Evolutionary conservation across 1,284 basidiomycete species (phyloP), one percentile per base, ranked within the genome.

Genomic region (Ustilago trichophora): DNA sequence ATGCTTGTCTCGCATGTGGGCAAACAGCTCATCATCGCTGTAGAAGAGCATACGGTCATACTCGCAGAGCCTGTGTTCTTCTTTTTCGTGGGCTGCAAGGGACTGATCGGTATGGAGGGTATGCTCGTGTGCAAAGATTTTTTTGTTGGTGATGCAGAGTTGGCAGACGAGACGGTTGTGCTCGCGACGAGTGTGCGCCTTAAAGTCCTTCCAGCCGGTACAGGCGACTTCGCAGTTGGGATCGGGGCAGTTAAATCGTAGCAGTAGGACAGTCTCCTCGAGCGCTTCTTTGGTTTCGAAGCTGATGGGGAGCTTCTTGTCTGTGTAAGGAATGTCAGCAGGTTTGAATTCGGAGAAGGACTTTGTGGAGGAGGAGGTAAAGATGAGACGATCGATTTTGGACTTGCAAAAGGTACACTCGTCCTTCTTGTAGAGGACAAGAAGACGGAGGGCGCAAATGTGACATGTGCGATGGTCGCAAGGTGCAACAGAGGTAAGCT

Each of bases 351-450:
- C 67, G 41, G 53, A 46, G 35, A 72, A 80, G 16, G 26, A 21
- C 36, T 71, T 72, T 34, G 60, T 62, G 11, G 88, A 82, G 1
- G 90, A 90, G 6, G 84, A 82, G 0, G 92, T 94, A 81, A 95
- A 96, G 60, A 95, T 88, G 22, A 96, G 86, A 1, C 87, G 86
- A 1, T 87, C 85, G 83, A 93, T 90, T 4, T 90, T 86, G 73
- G 90, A 89, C 90, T 98, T 98, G 87, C 96, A 98, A 81, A 96
- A 96, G 2, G 94, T 93, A 82, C 95, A 98, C 13, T 95, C 91
- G 51, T 58, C 63, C 58, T 79, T 79, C 62, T 98, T 98, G 85
- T 98, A 98, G 54, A 98, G 85, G 1, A 92, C 93, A 25, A 93
- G 85, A 22, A 98, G 83, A n/a, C 95, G 87, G 44, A 98, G 83